Conservation (phyloP, 768 basidiomycete genomes). For the Trametes maxima region DNA sequence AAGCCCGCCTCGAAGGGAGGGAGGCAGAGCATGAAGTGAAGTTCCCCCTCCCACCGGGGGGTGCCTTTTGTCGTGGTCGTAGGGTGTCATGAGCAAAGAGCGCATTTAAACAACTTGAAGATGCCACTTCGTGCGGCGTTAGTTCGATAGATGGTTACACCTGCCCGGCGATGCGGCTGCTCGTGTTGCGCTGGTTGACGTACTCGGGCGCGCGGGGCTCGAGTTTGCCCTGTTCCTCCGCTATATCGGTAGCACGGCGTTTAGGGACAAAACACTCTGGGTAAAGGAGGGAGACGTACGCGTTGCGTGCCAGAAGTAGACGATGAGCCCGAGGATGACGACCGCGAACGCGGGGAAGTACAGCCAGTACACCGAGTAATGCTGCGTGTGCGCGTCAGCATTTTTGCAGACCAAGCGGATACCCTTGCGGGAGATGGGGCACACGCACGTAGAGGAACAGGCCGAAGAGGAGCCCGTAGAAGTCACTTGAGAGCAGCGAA, state of each 20-base stretch:
- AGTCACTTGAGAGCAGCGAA: constrained; percentile 84
- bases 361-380: constrained; percentile 84
- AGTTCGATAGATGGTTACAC: constrained; percentile 8
- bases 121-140: too few species aligned
- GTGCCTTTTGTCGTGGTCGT: too few species aligned
- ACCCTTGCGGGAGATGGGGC: not conserved
- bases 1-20: too few species aligned
- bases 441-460: constrained; percentile 55
- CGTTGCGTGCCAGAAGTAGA: constrained; percentile 85
- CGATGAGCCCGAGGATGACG: constrained; percentile 70
- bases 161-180: constrained; percentile 24
- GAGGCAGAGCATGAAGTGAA: too few species aligned
- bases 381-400: constrained; percentile 43
- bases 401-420: constrained; percentile 18
- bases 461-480: constrained; percentile 83
- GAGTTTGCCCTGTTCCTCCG: constrained; percentile 72
- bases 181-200: constrained; percentile 36
- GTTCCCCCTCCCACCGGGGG: too few species aligned
- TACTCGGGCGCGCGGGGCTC: constrained; percentile 64
- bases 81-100: too few species aligned
- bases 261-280: not conserved
- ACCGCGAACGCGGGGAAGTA: constrained; percentile 82
- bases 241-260: constrained; percentile 37
- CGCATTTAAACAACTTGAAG: too few species aligned
- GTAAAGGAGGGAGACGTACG: constrained; percentile 52